phyloP scores from a whole-genome alignment of 495 filamentous ascomycete species.

The Xylona heveae region DNA sequence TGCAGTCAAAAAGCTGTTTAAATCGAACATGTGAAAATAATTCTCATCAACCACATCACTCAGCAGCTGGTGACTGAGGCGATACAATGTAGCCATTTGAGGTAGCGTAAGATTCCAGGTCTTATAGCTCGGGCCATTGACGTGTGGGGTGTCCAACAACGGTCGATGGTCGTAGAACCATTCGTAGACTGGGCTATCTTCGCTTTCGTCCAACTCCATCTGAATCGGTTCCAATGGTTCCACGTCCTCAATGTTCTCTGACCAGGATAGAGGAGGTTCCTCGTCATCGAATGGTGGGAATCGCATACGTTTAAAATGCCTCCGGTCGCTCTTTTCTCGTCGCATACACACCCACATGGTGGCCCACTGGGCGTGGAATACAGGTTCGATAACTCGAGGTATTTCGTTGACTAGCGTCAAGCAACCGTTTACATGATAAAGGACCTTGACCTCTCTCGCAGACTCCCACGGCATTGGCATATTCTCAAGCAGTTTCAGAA shows the following conservation, averaged over 20 bases:
- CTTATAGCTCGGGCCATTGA: slow-evolving; percentile 95
- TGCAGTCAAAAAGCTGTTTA: slow-evolving; percentile 85
- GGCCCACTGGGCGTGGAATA: slow-evolving; percentile 98
- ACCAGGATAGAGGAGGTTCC: slow-evolving; percentile 92
- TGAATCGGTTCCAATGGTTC: slow-evolving; percentile 96
- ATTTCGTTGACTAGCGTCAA: slow-evolving; percentile 94
- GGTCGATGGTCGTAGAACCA: slow-evolving; percentile 98
- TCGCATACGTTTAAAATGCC: slow-evolving; percentile 97
- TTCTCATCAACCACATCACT: slow-evolving; percentile 91
- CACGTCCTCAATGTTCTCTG: slow-evolving; percentile 96
- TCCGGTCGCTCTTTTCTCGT: slow-evolving; percentile 86
- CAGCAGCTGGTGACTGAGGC: slow-evolving; percentile 74
- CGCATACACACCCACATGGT: slow-evolving; percentile 99
- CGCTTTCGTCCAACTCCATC: slow-evolving; percentile 94
- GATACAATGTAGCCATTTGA: slow-evolving; percentile 91
- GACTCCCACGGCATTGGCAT: slow-evolving; percentile 99
- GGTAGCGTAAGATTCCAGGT: slow-evolving; percentile 83
- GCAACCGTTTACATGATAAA: slow-evolving; percentile 97
- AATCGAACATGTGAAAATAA: slow-evolving; percentile 95
- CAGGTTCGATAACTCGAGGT: slow-evolving; percentile 90
- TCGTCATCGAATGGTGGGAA: slow-evolving; percentile 99
- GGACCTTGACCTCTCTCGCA: slow-evolving; percentile 81
- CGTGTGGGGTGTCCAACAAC: slow-evolving; percentile 75
- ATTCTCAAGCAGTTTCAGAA: slow-evolving; percentile 94
- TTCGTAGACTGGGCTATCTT: slow-evolving; percentile 76